Conservation (phyloP, 1,284 basidiomycete species). For the Athelia sp. region DNA sequence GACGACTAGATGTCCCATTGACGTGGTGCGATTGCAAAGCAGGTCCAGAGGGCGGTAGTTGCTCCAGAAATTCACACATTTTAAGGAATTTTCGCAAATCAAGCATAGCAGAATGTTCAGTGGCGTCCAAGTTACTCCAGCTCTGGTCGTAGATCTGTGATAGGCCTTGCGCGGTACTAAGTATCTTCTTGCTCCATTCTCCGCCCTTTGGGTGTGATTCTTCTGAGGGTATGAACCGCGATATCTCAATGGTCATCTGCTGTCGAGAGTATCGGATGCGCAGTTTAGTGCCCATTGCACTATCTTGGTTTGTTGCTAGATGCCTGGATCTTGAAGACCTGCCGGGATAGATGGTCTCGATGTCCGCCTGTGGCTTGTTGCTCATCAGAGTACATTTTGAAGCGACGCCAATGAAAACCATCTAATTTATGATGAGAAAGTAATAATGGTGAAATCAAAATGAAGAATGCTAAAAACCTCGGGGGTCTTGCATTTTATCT, state of each 20-base stretch:
- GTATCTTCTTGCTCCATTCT: constrained; percentile 39
- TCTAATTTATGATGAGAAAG: too few species aligned
- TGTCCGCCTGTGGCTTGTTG: constrained; percentile 45
- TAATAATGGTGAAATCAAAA: too few species aligned
- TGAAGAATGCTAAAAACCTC: constrained; percentile 29
- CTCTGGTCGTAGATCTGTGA: too few species aligned
- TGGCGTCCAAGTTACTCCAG: too few species aligned
- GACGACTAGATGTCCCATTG: too few species aligned
- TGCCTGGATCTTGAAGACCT: not conserved
- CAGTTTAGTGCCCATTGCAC: constrained; percentile 19
- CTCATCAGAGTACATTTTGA: constrained; percentile 50
- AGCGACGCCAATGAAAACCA: constrained; percentile 35
- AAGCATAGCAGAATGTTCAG: too few species aligned
- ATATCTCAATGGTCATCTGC: constrained; percentile 13
- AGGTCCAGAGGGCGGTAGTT: too few species aligned
- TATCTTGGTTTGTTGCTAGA: constrained; percentile 6
- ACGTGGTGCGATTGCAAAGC: too few species aligned
- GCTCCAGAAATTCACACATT: too few species aligned
- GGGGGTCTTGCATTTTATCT: constrained; percentile 47
- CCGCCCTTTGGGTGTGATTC: not conserved
- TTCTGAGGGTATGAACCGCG: too few species aligned
- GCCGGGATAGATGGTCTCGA: constrained; percentile 36
- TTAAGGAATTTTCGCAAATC: too few species aligned
- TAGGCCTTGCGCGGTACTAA: constrained; percentile 10
- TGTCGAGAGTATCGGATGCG: constrained; percentile 40